Conservation (phyloP, 805 yeast genomes). For the Metschnikowia orientalis region DNA sequence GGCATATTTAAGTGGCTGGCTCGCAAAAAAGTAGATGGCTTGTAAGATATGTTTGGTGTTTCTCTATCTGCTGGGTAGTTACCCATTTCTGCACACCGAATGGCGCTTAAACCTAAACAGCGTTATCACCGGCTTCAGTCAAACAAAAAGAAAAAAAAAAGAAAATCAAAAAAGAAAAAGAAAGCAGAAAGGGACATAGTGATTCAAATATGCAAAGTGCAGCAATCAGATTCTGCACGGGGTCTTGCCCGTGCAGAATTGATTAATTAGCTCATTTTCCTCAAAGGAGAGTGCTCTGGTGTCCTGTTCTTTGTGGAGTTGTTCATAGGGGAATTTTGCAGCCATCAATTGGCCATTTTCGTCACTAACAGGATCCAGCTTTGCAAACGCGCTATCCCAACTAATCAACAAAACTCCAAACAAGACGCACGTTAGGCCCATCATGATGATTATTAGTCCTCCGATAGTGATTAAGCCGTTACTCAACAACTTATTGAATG, state of each 20-base stretch:
- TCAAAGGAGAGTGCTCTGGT: conserved; percentile 14
- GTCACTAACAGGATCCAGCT: conserved; percentile 2
- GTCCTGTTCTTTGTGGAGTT: conserved; percentile 5
- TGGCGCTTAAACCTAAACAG: background rate
- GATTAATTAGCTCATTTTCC: conserved; percentile 14
- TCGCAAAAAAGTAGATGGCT: no score
- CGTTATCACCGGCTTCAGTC: background rate
- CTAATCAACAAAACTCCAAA: conserved; percentile 70
- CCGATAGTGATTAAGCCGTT: conserved; percentile 35
- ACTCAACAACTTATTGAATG: conserved; percentile 60
- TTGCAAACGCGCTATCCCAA: conserved; percentile 39
- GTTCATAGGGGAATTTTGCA: conserved; percentile 19
- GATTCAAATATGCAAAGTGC: background rate
- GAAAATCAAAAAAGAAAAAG: no score
- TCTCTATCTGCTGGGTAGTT: no score
- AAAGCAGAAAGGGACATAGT: background rate
- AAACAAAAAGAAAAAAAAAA: conserved; percentile 1
- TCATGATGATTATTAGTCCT: conserved; percentile 44
- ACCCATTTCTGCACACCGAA: no score
- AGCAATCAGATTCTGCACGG: background rate
- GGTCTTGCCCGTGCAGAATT: conserved; percentile 6
- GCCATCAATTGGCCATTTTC: conserved; percentile 11
- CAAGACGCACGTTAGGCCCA: conserved; percentile 49
- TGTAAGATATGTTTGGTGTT: no score
- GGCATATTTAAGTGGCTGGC: no score